Percentiles rank a stretch among this genome's conserved stretches.
Conservation (phyloP, 257 asterid species). For the Salvia rosmarinus region DNA sequence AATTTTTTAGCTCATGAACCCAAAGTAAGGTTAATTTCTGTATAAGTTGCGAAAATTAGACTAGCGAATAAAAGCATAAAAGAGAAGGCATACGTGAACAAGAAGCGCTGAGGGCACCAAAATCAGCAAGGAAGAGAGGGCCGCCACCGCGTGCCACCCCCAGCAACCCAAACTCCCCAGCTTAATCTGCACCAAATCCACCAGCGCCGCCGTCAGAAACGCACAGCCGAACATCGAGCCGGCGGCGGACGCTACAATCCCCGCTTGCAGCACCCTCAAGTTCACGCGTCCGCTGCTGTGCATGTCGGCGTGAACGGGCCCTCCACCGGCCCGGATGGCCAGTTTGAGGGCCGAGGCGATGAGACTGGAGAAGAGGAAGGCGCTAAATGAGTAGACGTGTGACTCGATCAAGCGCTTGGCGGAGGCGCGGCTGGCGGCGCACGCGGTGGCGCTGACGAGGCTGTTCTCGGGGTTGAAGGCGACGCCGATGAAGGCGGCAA, state of each 20-base stretch:
- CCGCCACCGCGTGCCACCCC: conserved; percentile 43
- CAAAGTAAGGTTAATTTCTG: neutral
- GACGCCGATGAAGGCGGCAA: conserved; percentile 51
- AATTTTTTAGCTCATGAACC: neutral
- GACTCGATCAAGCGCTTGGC: conserved; percentile 38
- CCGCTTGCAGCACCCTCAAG: conserved; percentile 33
- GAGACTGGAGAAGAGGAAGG: conserved; percentile 55
- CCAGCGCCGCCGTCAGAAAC: conserved; percentile 46
- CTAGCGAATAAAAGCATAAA: conserved; percentile 39
- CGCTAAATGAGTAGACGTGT: conserved; percentile 48
- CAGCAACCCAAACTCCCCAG: conserved; percentile 45
- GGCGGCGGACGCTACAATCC: conserved; percentile 45
- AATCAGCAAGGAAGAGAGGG: conserved; percentile 34
- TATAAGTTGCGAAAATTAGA: neutral
- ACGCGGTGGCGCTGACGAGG: conserved; percentile 35
- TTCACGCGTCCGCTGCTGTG: conserved; percentile 36
- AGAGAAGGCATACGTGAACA: conserved; percentile 32
- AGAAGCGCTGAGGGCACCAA: conserved; percentile 45
- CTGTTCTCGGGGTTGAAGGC: conserved; percentile 39
- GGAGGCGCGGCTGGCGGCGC: conserved; percentile 40
- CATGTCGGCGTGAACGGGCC: neutral
- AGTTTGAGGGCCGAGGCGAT: conserved; percentile 45
- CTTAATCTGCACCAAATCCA: conserved; percentile 51
- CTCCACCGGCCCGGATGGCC: conserved; percentile 32
- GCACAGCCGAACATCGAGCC: conserved; percentile 47